Base-by-base conservation (phyloP, 2,329 filamentous ascomycete species). In the Aureobasidium sp. region DNA sequence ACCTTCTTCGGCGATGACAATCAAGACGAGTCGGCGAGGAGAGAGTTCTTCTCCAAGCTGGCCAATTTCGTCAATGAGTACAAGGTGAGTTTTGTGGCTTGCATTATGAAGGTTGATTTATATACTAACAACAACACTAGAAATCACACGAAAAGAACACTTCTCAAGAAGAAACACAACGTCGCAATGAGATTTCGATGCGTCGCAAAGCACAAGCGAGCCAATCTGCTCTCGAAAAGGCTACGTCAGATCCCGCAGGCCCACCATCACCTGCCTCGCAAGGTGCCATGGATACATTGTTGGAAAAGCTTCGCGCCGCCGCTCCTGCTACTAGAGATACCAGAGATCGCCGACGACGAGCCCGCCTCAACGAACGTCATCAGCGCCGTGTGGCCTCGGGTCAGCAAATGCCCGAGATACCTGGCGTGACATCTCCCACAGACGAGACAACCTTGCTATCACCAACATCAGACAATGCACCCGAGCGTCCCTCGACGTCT, bases 41-140 rank as follows among this genome's bases (percentile, higher is more conserved):
- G 93, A 58, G 90, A 96, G 62, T 98, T 98, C 79, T 98, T 98
- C 67, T 76, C 85, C 59, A 97, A 97, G 75, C 79, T 98, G 62
- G 90, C 91, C 17, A 77, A 83, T 52, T 98, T 98, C 74, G 80
- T 98, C 62, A 74, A 78, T 27, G 93, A 97, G 68, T 98, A 93
- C 88, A 95, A 91, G 75, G 80, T 82, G 65, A 61, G 77, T 69
- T 29, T 29, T 19, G 24, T 22, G n/a, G 25, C 19, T 25, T 22
- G 30, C 56, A 48, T 7, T 52, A 44, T 12, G 38, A 27, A 16
- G n/a, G 21, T 40, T 42, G 22, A 49, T 25, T 39, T 48, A 16
- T 48, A 42, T 34, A 40, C 30, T 54, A 40, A 56, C 41, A n/a
- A 40, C 55, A 25, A 19, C 39, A 8, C 12, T 58, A 82, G 86